These are phyloP conservation scores for Ensete ventricosum DNA, from an alignment of 176 grass and related monocot genomes.

Conservation along the genomic window DNA sequence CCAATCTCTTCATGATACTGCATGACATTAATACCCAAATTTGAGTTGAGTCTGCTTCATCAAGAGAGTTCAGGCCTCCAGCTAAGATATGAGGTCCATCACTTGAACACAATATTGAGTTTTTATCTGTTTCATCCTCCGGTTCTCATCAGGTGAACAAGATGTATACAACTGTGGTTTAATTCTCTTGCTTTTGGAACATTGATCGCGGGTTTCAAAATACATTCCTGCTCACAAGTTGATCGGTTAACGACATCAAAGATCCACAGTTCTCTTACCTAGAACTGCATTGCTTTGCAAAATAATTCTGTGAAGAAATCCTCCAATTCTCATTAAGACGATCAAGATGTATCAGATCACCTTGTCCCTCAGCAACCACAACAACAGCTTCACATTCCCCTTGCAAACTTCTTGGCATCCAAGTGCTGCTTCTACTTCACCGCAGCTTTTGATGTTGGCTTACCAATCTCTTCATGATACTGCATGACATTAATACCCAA, in stretches of 20 bases:
- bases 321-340: too few relatives aligned
- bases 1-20: slow-evolving; percentile 97
- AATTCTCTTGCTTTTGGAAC: slow-evolving; percentile 58
- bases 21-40: background rate
- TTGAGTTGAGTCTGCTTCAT: slow-evolving; percentile 41
- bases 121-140: slow-evolving; percentile 93
- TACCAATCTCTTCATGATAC: slow-evolving; percentile 97
- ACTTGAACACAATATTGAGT: slow-evolving; percentile 49
- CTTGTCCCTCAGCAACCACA: slow-evolving; percentile 90
- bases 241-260: too few relatives aligned
- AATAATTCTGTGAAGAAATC: too few relatives aligned
- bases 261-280: too few relatives aligned
- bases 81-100: slow-evolving; percentile 76
- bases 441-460: slow-evolving; percentile 40
- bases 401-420: slow-evolving; percentile 76
- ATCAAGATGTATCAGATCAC: slow-evolving; percentile 12
- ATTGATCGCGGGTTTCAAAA: slow-evolving; percentile 69
- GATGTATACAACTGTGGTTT: slow-evolving; percentile 90
- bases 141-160: slow-evolving; percentile 90
- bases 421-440: slow-evolving; percentile 72
- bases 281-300: too few relatives aligned
- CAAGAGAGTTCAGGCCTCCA: slow-evolving; percentile 85
- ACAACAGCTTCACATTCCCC: slow-evolving; percentile 96
- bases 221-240: slow-evolving; percentile 53
- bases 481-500: slow-evolving; percentile 6